Conservation (phyloP, 768 basidiomycete genomes). For the Xerocomus potaroensis region DNA sequence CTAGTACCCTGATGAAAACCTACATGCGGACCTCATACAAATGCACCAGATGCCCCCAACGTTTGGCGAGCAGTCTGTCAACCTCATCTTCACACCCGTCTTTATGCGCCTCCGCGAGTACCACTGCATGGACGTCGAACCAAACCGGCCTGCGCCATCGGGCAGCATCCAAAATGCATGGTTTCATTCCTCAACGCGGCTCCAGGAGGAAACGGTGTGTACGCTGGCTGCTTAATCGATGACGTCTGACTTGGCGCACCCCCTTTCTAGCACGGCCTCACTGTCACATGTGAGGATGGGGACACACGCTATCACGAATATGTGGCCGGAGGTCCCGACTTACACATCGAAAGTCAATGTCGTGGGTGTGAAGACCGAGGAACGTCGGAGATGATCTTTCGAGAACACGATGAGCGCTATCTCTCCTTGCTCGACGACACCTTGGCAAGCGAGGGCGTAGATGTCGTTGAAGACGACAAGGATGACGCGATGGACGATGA, state of each 20-base stretch:
- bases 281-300: constrained; percentile 21
- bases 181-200: constrained; percentile 26
- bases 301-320: constrained; percentile 40
- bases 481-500: constrained; percentile 28
- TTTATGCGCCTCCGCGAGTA: constrained; percentile 60
- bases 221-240: not conserved
- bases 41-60: constrained; percentile 19
- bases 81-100: constrained; percentile 44
- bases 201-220: constrained; percentile 26
- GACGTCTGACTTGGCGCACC: not conserved
- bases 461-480: constrained; percentile 27
- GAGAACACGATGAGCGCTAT: constrained; percentile 22
- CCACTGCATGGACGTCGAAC: constrained; percentile 38
- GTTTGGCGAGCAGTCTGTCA: constrained; percentile 34
- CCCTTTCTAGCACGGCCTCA: constrained; percentile 17
- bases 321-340: constrained; percentile 33
- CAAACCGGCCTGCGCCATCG: constrained; percentile 29
- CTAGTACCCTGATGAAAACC: constrained; percentile 20
- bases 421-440: constrained; percentile 15
- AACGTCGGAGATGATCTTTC: constrained; percentile 26
- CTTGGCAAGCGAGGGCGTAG: constrained; percentile 9
- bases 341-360: constrained; percentile 42
- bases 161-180: constrained; percentile 43
- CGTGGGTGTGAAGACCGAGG: constrained; percentile 27
- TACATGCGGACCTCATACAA: constrained; percentile 19